phyloP scores from a whole-genome alignment of 768 basidiomycete genomes.

The Hypholoma fasciculare region DNA sequence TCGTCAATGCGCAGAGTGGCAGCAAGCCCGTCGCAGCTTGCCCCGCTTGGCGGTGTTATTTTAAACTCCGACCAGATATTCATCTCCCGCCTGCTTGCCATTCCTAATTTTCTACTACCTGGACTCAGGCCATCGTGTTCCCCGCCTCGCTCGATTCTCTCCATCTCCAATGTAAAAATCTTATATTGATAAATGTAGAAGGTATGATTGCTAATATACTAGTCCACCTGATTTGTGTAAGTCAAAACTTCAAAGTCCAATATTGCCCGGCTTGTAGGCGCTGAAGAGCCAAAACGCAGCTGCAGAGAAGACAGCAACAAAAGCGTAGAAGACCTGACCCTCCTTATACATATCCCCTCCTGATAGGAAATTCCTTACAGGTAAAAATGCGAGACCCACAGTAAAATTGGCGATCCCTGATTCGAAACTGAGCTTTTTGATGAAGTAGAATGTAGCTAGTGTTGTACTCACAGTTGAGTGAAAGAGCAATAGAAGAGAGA shows the following conservation, averaged over 20 bases:
- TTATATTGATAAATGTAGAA: not conserved
- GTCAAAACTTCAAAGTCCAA: conserved; percentile 1
- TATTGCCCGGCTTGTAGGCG: conserved; percentile 30
- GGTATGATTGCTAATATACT: not conserved
- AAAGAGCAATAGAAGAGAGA: conserved; percentile 72
- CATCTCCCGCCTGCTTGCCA: conserved; percentile 23
- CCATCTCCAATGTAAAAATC: not conserved
- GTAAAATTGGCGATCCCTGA: conserved; percentile 86
- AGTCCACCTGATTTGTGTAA: not conserved
- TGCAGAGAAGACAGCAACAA: conserved; percentile 56
- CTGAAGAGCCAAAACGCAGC: conserved; percentile 37
- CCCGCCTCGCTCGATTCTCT: not conserved
- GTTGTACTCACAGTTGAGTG: conserved; percentile 60
- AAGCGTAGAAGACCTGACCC: conserved; percentile 90
- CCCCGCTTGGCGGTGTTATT: conserved; percentile 22
- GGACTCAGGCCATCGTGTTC: not conserved
- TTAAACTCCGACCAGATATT: conserved; percentile 33
- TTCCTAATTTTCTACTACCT: not conserved
- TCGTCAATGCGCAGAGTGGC: conserved; percentile 42
- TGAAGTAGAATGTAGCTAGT: not conserved
- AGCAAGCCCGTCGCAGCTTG: conserved; percentile 25
- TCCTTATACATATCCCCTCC: conserved; percentile 61
- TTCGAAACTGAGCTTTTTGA: not conserved
- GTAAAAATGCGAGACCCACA: conserved; percentile 84
- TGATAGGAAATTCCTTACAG: conserved; percentile 74